phyloP scores from a whole-genome alignment of 495 filamentous ascomycete species.

The Penicillium silybi region DNA sequence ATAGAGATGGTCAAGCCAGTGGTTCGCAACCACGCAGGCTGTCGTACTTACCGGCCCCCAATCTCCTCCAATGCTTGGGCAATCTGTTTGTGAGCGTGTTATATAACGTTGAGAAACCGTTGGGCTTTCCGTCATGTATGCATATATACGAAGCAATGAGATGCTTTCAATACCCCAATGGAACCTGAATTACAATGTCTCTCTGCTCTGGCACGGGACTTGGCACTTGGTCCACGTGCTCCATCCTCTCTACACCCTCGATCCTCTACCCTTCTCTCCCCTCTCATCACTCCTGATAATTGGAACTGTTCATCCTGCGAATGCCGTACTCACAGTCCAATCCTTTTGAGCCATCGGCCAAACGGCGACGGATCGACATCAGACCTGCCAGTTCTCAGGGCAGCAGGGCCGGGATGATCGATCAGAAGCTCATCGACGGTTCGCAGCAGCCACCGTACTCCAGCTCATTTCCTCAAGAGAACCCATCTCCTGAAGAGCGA shows the following conservation, averaged over 20 bases:
- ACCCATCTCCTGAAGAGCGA: not conserved
- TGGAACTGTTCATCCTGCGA: constrained; percentile 8
- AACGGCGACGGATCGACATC: constrained; percentile 3
- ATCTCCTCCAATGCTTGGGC: not conserved
- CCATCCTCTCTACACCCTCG: not conserved
- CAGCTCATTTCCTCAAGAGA: not conserved
- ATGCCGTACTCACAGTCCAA: constrained; percentile 2
- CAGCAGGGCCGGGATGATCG: constrained; percentile 13
- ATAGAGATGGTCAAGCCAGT: constrained; percentile 10
- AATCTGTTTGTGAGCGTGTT: constrained; percentile 10
- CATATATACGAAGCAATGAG: constrained; percentile 33
- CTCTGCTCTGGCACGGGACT: constrained; percentile 7
- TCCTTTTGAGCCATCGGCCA: constrained; percentile 7
- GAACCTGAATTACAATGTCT: not conserved
- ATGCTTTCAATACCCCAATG: constrained; percentile 12
- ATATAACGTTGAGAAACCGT: not conserved
- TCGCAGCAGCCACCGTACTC: constrained; percentile 14
- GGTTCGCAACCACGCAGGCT: not conserved
- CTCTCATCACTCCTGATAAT: not conserved
- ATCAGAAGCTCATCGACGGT: constrained; percentile 28
- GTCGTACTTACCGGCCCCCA: no score
- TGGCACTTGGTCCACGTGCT: constrained; percentile 22
- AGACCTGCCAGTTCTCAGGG: constrained; percentile 5
- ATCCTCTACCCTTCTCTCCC: not conserved
- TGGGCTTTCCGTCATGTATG: constrained; percentile 19